Evolutionary conservation across 2,329 filamentous ascomycete genomes (phyloP).

Genomic region (Diaporthe nobilis): DNA sequence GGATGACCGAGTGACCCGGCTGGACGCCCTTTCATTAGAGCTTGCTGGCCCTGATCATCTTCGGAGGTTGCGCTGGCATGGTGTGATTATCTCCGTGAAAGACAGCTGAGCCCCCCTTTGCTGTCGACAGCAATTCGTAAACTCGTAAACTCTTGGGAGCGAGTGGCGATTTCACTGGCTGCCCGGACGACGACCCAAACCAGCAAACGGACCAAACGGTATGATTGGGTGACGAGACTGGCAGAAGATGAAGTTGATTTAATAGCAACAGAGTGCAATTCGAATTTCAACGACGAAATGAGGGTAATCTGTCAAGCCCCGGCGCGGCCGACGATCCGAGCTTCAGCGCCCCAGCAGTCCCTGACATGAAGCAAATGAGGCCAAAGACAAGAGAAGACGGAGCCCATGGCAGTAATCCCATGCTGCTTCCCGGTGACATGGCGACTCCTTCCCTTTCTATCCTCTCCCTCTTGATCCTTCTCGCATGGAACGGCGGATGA

Average conservation of each 20-base stretch:
- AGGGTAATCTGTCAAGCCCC: slow-evolving; percentile 24
- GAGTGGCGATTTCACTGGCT: not conserved
- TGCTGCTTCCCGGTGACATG: not conserved
- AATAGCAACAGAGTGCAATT: not conserved
- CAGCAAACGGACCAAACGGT: not conserved
- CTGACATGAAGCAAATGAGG: not conserved
- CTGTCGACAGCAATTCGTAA: not conserved
- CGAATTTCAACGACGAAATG: slow-evolving; percentile 10
- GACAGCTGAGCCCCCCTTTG: slow-evolving; percentile 6
- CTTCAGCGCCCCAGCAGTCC: slow-evolving; percentile 3
- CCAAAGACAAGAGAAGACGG: not conserved
- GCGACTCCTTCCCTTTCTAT: not conserved
- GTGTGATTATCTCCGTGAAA: not conserved
- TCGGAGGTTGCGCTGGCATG: not conserved
- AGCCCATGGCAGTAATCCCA: not conserved
- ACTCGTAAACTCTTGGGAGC: not conserved
- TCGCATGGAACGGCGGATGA: not conserved
- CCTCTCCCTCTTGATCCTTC: not conserved
- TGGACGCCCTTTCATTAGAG: not conserved
- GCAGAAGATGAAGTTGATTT: slow-evolving; percentile 23
- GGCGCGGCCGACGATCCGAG: slow-evolving; percentile 4
- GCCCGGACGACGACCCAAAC: not conserved
- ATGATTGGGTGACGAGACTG: not conserved
- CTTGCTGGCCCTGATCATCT: not conserved
- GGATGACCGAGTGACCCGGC: not conserved